Evolutionary conservation across 345 rosid genomes (phyloP).

Genomic region (Dimocarpus longan): DNA sequence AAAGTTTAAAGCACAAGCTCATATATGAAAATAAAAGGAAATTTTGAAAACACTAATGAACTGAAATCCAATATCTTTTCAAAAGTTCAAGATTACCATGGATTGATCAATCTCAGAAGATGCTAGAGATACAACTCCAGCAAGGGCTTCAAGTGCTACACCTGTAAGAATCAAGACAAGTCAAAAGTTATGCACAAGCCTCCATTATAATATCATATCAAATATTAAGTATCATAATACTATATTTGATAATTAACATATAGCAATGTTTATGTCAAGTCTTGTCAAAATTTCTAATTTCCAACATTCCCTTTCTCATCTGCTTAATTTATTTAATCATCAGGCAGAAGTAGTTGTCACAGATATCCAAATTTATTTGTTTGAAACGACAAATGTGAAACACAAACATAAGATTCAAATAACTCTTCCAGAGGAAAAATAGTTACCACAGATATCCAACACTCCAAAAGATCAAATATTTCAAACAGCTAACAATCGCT

Average conservation of each 20-base stretch:
- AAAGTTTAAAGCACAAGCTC: neutral
- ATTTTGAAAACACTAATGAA: neutral
- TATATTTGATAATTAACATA: neutral
- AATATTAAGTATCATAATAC: neutral
- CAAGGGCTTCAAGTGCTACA: slow-evolving; percentile 84
- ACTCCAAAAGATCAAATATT: no score
- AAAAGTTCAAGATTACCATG: slow-evolving; percentile 54
- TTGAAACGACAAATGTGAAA: no score
- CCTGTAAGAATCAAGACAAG: slow-evolving; percentile 48
- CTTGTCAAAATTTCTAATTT: no score
- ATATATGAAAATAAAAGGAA: neutral
- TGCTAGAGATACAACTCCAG: slow-evolving; percentile 80
- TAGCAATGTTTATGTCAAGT: no score
- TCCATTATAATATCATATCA: neutral
- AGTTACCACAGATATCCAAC: no score
- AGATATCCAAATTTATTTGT: no score
- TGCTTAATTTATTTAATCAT: no score
- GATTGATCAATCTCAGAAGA: slow-evolving; percentile 76
- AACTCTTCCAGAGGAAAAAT: no score
- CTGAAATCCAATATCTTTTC: neutral
- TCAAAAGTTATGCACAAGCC: neutral
- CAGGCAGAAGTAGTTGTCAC: no score
- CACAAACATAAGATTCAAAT: no score
- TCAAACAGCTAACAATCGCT: no score
- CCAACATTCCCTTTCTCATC: no score